phyloP scores from a whole-genome alignment of 1,139 yeast genomes.

The Yamadazyma diddensiae region DNA sequence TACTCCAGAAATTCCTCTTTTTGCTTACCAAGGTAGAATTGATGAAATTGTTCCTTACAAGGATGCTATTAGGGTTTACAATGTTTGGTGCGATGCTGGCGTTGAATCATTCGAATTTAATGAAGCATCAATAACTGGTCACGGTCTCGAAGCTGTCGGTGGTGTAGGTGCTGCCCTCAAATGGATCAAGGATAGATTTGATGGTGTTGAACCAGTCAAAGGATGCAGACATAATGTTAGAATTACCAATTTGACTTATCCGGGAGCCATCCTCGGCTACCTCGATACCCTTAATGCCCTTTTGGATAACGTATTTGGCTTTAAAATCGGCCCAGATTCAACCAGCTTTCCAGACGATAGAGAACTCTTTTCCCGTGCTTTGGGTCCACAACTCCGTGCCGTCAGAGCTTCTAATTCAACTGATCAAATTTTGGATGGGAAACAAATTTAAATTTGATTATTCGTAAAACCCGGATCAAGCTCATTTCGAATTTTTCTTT shows the following conservation, averaged over 20 bases:
- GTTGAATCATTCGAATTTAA: slow-evolving; percentile 27
- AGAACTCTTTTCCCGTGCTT: neutral
- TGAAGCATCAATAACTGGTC: slow-evolving; percentile 23
- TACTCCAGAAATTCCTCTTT: slow-evolving; percentile 30
- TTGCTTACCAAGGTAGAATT: slow-evolving; percentile 29
- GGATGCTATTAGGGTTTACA: slow-evolving; percentile 23
- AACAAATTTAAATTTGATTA: neutral
- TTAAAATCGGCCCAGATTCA: slow-evolving; percentile 10
- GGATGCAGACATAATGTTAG: slow-evolving; percentile 26
- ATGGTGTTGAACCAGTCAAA: slow-evolving; percentile 20
- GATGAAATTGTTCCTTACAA: slow-evolving; percentile 30
- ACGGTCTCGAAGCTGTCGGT: slow-evolving; percentile 21
- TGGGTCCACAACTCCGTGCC: neutral
- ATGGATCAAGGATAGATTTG: slow-evolving; percentile 21
- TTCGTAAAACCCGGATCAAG: too few species aligned
- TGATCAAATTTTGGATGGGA: neutral
- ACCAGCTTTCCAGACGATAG: neutral
- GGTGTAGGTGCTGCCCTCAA: slow-evolving; percentile 31
- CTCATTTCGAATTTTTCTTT: too few species aligned
- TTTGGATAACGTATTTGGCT: slow-evolving; percentile 9
- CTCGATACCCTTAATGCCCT: slow-evolving; percentile 8
- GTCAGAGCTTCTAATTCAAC: neutral
- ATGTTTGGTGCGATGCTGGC: slow-evolving; percentile 31
- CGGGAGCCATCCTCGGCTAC: slow-evolving; percentile 15
- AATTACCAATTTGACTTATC: slow-evolving; percentile 22